phyloP scores from a whole-genome alignment of 1,139 yeast genomes.

The Nakaseomyces nivariensis region DNA sequence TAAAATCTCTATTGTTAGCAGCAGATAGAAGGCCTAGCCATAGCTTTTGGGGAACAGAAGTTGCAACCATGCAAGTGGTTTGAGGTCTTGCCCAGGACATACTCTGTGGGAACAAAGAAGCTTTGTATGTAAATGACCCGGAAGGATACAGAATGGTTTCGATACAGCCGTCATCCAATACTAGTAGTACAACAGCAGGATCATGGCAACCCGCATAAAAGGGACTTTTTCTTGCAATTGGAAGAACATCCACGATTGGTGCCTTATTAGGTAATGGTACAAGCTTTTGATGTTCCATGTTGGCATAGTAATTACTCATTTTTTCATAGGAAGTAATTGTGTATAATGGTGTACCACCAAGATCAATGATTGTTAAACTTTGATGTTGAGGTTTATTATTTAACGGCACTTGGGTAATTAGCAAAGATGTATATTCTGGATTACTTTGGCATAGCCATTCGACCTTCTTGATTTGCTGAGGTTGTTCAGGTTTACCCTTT shows the following conservation, averaged over 20 bases:
- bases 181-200: slow-evolving; percentile 49
- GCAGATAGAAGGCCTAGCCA: slow-evolving; percentile 64
- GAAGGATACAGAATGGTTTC: slow-evolving; percentile 44
- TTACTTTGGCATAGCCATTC: slow-evolving; percentile 71
- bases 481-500: slow-evolving; percentile 9
- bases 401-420: slow-evolving; percentile 59
- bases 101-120: slow-evolving; percentile 67
- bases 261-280: slow-evolving; percentile 42
- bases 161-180: slow-evolving; percentile 50
- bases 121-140: slow-evolving; percentile 46
- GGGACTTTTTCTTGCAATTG: slow-evolving; percentile 48
- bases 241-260: slow-evolving; percentile 38
- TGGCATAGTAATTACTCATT: slow-evolving; percentile 68
- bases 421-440: slow-evolving; percentile 68
- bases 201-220: slow-evolving; percentile 64
- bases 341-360: slow-evolving; percentile 73
- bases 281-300: slow-evolving; percentile 49
- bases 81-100: slow-evolving; percentile 71
- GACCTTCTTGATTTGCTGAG: slow-evolving; percentile 32
- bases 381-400: slow-evolving; percentile 32
- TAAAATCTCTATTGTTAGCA: slow-evolving; percentile 32
- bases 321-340: slow-evolving; percentile 73
- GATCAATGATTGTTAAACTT: slow-evolving; percentile 56
- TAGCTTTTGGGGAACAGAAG: slow-evolving; percentile 49
- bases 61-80: slow-evolving; percentile 45